Percentiles rank a stretch among this genome's conserved stretches.
Evolutionary conservation across 805 yeast genomes (phyloP).

Genomic region (Wickerhamomyces subpelliculosus): DNA sequence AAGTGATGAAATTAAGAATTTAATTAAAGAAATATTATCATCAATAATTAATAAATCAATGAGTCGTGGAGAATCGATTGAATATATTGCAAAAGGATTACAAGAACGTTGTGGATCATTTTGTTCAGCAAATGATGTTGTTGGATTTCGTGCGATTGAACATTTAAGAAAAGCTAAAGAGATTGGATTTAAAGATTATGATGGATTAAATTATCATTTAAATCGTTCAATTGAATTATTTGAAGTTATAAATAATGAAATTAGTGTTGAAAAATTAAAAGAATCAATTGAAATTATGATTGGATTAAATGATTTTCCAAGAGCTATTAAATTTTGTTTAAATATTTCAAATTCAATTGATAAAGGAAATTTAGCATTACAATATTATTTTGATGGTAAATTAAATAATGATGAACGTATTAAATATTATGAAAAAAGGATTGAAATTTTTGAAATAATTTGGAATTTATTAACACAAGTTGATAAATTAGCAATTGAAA

Average conservation of each 20-base stretch:
- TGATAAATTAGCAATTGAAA: conserved; percentile 53
- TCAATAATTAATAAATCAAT: conserved; percentile 86
- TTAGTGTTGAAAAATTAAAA: conserved; percentile 71
- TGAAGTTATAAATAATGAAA: conserved; percentile 70
- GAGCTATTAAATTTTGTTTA: conserved; percentile 77
- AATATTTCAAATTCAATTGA: conserved; percentile 69
- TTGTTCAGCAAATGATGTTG: conserved; percentile 89
- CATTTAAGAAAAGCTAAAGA: conserved; percentile 82
- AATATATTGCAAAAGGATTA: conserved; percentile 75
- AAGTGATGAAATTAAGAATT: conserved; percentile 39
- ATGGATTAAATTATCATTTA: conserved; percentile 58
- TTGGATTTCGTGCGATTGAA: conserved; percentile 90
- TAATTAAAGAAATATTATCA: conserved; percentile 80
- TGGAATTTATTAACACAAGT: conserved; percentile 69
- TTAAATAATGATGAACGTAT: conserved; percentile 45
- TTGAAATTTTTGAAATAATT: conserved; percentile 60
- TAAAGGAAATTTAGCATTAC: conserved; percentile 49
- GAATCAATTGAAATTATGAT: conserved; percentile 77
- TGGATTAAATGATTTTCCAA: conserved; percentile 70
- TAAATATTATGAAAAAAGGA: conserved; percentile 43
- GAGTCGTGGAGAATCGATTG: conserved; percentile 88
- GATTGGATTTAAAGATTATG: conserved; percentile 64
- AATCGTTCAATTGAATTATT: conserved; percentile 69
- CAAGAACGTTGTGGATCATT: conserved; percentile 93
- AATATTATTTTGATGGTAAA: conserved; percentile 46